Evolutionary conservation across 2,329 filamentous ascomycete genomes (phyloP).

Genomic region (Talaromyces sp.): DNA sequence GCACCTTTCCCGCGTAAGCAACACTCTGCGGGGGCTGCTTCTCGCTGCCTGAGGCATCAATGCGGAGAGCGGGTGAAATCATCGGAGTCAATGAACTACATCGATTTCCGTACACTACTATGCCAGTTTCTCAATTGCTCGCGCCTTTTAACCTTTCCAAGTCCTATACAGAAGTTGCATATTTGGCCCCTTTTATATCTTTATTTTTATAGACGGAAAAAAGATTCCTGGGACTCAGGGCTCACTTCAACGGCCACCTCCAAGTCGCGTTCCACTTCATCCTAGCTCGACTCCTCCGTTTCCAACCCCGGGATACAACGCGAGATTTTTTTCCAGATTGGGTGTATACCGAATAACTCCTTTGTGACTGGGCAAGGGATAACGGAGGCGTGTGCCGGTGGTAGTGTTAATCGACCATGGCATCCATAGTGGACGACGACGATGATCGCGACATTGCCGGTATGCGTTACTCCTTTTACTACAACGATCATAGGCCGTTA

Average conservation of each 20-base stretch:
- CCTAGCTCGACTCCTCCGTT: background rate
- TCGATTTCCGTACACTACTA: background rate
- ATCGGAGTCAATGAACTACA: background rate
- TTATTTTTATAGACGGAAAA: background rate
- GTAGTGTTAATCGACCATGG: conserved; percentile 19
- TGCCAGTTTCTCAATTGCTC: background rate
- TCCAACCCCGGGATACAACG: background rate
- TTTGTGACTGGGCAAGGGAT: background rate
- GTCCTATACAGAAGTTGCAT: background rate
- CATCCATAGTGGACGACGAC: conserved; percentile 26
- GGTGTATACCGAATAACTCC: background rate
- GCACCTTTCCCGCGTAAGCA: background rate
- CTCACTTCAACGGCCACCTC: background rate
- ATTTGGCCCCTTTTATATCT: background rate
- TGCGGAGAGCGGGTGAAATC: conserved; percentile 5
- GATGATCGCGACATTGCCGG: conserved; percentile 15
- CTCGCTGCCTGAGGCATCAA: conserved; percentile 9
- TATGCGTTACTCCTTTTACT: background rate
- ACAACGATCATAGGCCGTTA: background rate
- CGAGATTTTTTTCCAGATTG: background rate
- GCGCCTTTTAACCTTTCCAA: background rate
- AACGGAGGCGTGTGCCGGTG: background rate
- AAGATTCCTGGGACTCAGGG: background rate
- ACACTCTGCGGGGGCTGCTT: background rate
- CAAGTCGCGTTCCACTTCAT: background rate